phyloP scores from a whole-genome alignment of 768 basidiomycete species.

The Kwoniella dendrophila region DNA sequence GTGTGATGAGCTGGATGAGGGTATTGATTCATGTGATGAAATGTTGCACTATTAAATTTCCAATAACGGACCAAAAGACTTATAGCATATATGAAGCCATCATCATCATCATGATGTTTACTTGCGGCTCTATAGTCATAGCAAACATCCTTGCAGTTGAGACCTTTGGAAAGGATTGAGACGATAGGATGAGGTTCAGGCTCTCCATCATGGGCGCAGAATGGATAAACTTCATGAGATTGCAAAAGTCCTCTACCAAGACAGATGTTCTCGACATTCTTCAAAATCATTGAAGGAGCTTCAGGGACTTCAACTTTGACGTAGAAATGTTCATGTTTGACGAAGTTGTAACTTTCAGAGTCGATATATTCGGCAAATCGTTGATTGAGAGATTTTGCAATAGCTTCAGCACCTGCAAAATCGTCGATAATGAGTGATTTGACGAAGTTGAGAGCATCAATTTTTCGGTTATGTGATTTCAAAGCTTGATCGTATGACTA shows the following conservation, averaged over 20 bases:
- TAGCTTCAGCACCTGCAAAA: not conserved
- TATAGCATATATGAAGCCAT: not conserved
- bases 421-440: constrained; percentile 6
- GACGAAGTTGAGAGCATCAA: not conserved
- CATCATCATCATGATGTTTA: not conserved
- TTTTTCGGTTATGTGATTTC: constrained; percentile 1
- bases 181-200: not conserved
- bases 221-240: not conserved
- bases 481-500: too few relatives aligned
- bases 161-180: not conserved
- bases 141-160: constrained; percentile 2
- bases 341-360: not conserved
- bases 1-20: not conserved
- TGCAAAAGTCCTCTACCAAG: not conserved
- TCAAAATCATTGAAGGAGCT: not conserved
- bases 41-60: not conserved
- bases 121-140: not conserved
- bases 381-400: not conserved
- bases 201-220: not conserved
- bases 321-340: not conserved
- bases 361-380: not conserved
- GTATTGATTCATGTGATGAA: not conserved
- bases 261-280: not conserved
- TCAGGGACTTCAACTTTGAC: not conserved
- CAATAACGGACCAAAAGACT: not conserved